Conservation (phyloP, 2,329 filamentous ascomycete species). For the Xylariaceae sp. region DNA sequence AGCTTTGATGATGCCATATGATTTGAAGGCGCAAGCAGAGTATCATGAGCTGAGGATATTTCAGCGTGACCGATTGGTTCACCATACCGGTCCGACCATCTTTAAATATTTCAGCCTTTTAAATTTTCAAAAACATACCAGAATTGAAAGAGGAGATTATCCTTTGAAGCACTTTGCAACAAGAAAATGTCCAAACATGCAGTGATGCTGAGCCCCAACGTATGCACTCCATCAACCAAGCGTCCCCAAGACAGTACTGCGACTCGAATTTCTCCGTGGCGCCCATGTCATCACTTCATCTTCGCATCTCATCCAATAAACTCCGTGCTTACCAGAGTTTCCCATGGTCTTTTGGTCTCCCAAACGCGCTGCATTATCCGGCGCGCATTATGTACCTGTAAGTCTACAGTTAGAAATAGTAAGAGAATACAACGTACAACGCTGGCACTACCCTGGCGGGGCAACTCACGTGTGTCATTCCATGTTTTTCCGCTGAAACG, state of each 20-base stretch:
- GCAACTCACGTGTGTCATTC: conserved; percentile 67
- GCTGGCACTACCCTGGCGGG: background rate
- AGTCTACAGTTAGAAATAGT: conserved; percentile 15
- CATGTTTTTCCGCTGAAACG: conserved; percentile 63
- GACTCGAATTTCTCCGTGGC: conserved; percentile 10
- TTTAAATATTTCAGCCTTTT: conserved; percentile 1
- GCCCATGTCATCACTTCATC: background rate
- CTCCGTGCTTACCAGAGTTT: conserved; percentile 61
- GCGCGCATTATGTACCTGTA: conserved; percentile 55
- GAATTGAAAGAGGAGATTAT: background rate
- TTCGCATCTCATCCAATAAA: conserved; percentile 57
- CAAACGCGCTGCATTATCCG: conserved; percentile 65
- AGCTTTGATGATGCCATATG: background rate
- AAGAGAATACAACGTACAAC: background rate
- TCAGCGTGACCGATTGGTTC: background rate
- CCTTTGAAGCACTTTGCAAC: background rate
- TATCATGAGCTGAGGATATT: background rate
- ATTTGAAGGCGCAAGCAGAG: background rate
- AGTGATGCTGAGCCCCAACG: background rate
- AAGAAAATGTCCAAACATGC: background rate
- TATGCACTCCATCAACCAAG: background rate
- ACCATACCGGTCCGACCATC: background rate
- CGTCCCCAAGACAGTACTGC: conserved; percentile 6
- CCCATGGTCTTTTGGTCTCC: conserved; percentile 65
- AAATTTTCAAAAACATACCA: background rate